Percentiles rank a stretch among this genome's conserved stretches.
Evolutionary conservation across 331 rosid species (phyloP).

Genomic region (Spiraea crenata): DNA sequence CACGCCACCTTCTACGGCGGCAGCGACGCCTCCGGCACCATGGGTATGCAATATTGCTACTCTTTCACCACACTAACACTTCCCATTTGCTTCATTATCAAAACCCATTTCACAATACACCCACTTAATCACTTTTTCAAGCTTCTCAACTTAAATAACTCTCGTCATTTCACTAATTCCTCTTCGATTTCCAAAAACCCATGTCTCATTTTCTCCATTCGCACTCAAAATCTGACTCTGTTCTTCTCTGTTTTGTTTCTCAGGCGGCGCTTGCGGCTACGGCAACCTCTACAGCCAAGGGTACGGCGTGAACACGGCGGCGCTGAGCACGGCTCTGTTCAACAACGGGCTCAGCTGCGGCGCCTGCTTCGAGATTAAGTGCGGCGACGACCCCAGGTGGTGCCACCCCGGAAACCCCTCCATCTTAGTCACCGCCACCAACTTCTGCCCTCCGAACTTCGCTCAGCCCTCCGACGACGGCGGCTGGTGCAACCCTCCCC

Average conservation of each 20-base stretch:
- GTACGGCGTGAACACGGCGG: slow-evolving; percentile 89
- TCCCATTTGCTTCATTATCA: neutral
- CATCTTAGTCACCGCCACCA: slow-evolving; percentile 81
- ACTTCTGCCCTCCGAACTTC: slow-evolving; percentile 91
- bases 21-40: slow-evolving; percentile 94
- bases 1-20: slow-evolving; percentile 99
- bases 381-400: slow-evolving; percentile 73
- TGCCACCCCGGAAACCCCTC: slow-evolving; percentile 91
- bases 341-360: slow-evolving; percentile 90
- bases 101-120: neutral
- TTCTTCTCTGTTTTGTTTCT: neutral
- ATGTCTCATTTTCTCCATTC: neutral
- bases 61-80: neutral
- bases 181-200: neutral
- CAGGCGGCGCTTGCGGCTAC: slow-evolving; percentile 99
- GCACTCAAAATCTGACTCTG: neutral
- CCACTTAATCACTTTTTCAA: neutral
- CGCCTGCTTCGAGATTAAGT: slow-evolving; percentile 86
- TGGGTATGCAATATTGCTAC: slow-evolving; percentile 49
- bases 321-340: slow-evolving; percentile 91
- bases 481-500: slow-evolving; percentile 99
- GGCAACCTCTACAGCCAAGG: slow-evolving; percentile 97
- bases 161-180: neutral
- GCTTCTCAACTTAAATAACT: neutral
- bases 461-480: slow-evolving; percentile 88